Evolutionary conservation across 75 land plant species (phyloP).

Genomic region (Larix kaempferi): DNA sequence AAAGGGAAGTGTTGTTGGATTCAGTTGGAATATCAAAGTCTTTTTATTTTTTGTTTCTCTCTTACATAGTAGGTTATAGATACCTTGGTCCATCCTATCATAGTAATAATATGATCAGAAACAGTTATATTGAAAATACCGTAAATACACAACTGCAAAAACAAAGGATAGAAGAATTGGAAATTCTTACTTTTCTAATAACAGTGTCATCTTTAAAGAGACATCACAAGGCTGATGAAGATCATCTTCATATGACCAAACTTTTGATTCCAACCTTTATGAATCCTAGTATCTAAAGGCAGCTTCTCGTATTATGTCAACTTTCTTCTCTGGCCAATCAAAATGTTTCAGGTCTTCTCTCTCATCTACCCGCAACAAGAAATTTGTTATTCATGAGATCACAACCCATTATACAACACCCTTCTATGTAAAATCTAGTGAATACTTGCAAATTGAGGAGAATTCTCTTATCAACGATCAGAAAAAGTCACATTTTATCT

Average conservation of each 20-base stretch:
- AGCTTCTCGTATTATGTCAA: constrained; percentile 83
- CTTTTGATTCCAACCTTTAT: constrained; percentile 54
- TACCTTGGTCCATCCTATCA: constrained; percentile 55
- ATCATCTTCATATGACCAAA: constrained; percentile 41
- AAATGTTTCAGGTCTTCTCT: constrained; percentile 87
- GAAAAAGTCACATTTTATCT: too few species aligned
- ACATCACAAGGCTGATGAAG: constrained; percentile 22
- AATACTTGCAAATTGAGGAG: too few species aligned
- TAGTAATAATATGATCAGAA: not conserved
- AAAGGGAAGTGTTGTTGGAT: too few species aligned
- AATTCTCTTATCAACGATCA: too few species aligned
- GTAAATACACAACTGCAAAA: not conserved
- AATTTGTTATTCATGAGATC: too few species aligned
- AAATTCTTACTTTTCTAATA: too few species aligned
- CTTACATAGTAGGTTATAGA: constrained; percentile 43
- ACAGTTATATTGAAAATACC: not conserved
- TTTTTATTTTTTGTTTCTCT: constrained; percentile 49
- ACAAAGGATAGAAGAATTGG: too few species aligned
- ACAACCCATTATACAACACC: too few species aligned
- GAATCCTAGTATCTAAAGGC: constrained; percentile 70
- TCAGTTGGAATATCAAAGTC: constrained; percentile 65
- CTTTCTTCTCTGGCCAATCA: constrained; percentile 89
- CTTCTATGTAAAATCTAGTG: too few species aligned
- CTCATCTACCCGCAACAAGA: too few species aligned
- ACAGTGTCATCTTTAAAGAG: too few species aligned